A percentile compares a stretch with the other conserved stretches of the same genome.
Evolutionary conservation across 2,329 filamentous ascomycete species (phyloP).

Genomic region (Cladophialophora bantiana): DNA sequence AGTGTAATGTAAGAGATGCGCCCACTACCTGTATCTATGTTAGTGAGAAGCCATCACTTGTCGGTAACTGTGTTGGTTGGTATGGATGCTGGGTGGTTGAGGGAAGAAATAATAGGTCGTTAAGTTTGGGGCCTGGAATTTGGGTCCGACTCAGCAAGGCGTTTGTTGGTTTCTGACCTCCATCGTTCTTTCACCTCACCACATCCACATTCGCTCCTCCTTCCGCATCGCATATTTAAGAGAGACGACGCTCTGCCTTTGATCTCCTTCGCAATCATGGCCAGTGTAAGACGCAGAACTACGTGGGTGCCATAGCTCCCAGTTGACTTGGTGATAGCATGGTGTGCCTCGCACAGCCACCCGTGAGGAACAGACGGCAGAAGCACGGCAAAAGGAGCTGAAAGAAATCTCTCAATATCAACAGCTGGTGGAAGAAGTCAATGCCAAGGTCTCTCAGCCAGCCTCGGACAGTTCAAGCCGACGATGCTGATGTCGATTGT

Average conservation of each 20-base stretch:
- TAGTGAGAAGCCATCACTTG: slow-evolving; percentile 35
- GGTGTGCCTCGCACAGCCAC: slow-evolving; percentile 75
- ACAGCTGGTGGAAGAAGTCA: slow-evolving; percentile 71
- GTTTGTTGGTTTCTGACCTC: background rate
- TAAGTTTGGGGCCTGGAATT: slow-evolving; percentile 21
- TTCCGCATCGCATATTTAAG: background rate
- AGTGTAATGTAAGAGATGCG: background rate
- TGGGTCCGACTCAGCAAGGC: background rate
- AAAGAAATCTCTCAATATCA: slow-evolving; percentile 79
- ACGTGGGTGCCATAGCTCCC: background rate
- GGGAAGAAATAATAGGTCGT: slow-evolving; percentile 6
- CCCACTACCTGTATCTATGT: slow-evolving; percentile 26
- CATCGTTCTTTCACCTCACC: slow-evolving; percentile 21
- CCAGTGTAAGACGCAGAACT: slow-evolving; percentile 35
- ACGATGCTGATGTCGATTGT: slow-evolving; percentile 23
- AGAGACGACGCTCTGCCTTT: background rate
- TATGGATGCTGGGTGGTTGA: slow-evolving; percentile 18
- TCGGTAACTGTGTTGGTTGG: slow-evolving; percentile 13
- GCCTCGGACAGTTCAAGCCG: background rate
- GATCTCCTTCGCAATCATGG: slow-evolving; percentile 26
- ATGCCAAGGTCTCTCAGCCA: slow-evolving; percentile 62
- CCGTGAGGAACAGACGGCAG: slow-evolving; percentile 67
- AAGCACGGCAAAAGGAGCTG: slow-evolving; percentile 73
- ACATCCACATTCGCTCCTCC: background rate
- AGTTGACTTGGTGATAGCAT: slow-evolving; percentile 65